phyloP scores from a whole-genome alignment of 345 rosid species.

The Iberis pinnata region DNA sequence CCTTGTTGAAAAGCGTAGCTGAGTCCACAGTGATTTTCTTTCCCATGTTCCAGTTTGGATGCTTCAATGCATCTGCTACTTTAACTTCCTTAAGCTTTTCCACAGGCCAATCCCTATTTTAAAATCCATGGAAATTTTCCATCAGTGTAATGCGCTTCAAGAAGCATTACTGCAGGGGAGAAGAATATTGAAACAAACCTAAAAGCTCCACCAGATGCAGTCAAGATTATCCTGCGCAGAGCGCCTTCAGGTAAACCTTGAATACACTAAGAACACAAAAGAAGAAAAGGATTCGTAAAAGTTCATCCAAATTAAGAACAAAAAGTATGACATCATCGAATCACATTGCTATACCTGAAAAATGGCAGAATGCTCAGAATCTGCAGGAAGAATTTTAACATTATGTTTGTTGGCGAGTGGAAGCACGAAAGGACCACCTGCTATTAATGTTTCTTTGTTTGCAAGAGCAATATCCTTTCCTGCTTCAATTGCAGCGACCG shows the following conservation, averaged over 20 bases:
- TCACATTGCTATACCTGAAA: conserved; percentile 98
- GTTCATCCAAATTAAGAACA: not conserved
- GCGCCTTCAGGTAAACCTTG: conserved; percentile 93
- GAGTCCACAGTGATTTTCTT: conserved; percentile 95
- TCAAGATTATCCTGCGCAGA: conserved; percentile 72
- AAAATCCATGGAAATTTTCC: not conserved
- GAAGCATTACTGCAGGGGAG: not conserved
- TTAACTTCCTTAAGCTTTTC: conserved; percentile 86
- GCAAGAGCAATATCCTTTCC: conserved; percentile 95
- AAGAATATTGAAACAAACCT: conserved; percentile 43
- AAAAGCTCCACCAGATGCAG: conserved; percentile 98
- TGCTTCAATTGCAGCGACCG: conserved; percentile 95
- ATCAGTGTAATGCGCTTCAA: not conserved
- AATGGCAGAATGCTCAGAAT: conserved; percentile 98
- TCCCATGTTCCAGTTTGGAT: conserved; percentile 97
- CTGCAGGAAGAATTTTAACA: conserved; percentile 94
- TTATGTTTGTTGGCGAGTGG: conserved; percentile 86
- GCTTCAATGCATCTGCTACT: conserved; percentile 95
- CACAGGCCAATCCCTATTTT: conserved; percentile 71
- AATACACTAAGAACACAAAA: conserved; percentile 51
- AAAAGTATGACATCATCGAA: not conserved
- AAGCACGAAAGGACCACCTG: conserved; percentile 95
- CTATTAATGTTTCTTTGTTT: conserved; percentile 92
- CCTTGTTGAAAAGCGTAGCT: conserved; percentile 97
- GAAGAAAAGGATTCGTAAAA: not conserved